Evolutionary conservation across 805 yeast genomes (phyloP).

Genomic region (Candida chauliodis): DNA sequence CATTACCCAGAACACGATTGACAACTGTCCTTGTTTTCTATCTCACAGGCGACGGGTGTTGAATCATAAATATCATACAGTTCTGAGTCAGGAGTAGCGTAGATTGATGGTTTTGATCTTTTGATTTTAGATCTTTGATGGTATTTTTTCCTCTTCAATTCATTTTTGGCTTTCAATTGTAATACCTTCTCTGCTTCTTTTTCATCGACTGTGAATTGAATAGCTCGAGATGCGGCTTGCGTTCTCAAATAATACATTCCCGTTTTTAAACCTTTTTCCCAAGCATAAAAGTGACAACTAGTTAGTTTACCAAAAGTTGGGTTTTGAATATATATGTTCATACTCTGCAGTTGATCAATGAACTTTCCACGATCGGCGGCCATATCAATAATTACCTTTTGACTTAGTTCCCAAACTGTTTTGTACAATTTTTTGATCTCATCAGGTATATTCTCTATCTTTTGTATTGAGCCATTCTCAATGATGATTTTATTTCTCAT

Average conservation of each 20-base stretch:
- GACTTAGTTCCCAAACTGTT: constrained; percentile 96
- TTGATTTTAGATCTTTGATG: constrained; percentile 12
- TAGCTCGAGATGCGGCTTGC: constrained; percentile 35
- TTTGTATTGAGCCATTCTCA: constrained; percentile 82
- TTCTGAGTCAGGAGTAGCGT: constrained; percentile 14
- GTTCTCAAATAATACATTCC: constrained; percentile 40
- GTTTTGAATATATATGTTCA: constrained; percentile 35
- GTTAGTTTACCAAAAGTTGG: constrained; percentile 39
- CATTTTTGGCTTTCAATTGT: background rate
- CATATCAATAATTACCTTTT: constrained; percentile 79
- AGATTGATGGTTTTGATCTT: constrained; percentile 3
- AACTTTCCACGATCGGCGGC: constrained; percentile 75
- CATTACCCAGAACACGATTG: constrained; percentile 39
- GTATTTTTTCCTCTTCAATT: constrained; percentile 20
- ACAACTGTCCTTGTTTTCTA: constrained; percentile 28
- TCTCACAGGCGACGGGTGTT: constrained; percentile 30
- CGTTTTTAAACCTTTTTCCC: constrained; percentile 37
- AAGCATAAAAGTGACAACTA: constrained; percentile 42
- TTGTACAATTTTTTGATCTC: constrained; percentile 76
- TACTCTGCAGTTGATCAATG: constrained; percentile 52
- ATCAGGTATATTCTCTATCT: constrained; percentile 67
- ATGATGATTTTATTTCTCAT: constrained; percentile 75
- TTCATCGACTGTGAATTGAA: constrained; percentile 30
- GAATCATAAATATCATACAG: constrained; percentile 31
- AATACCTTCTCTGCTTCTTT: constrained; percentile 11